A percentile compares a stretch with the other conserved stretches of the same genome.
phyloP scores from a whole-genome alignment of 2,329 filamentous ascomycete species.

The Epichloe gansuensis region DNA sequence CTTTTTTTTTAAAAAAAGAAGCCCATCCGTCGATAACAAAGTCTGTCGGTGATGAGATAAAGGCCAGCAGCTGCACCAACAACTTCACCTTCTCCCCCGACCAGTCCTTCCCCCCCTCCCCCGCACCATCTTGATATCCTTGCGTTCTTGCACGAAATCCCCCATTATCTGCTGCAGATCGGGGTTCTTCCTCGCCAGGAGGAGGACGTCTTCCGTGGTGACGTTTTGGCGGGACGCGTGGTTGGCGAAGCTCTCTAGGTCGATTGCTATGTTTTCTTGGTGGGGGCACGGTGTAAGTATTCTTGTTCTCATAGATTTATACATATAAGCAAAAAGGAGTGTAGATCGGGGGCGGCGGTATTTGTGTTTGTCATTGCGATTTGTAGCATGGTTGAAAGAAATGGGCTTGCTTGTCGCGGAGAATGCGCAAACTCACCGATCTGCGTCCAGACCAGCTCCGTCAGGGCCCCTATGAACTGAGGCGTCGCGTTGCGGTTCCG shows the following conservation, averaged over 20 bases:
- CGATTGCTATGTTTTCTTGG: conserved; percentile 41
- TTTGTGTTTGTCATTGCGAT: neutral
- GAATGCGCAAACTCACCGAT: conserved; percentile 47
- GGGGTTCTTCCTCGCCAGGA: conserved; percentile 77
- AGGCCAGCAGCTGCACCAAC: too few relatives aligned
- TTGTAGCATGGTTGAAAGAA: too few relatives aligned
- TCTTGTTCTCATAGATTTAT: neutral
- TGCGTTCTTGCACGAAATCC: conserved; percentile 50
- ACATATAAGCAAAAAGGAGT: too few relatives aligned
- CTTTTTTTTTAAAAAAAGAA: too few relatives aligned
- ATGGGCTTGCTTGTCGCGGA: too few relatives aligned
- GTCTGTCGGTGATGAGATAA: too few relatives aligned
- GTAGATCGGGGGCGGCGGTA: neutral
- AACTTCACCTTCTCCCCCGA: neutral
- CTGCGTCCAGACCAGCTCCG: conserved; percentile 77
- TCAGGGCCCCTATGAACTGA: conserved; percentile 77
- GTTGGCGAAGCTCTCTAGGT: conserved; percentile 45
- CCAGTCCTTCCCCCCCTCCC: conserved; percentile 18
- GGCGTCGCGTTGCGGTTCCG: conserved; percentile 70
- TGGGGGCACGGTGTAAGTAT: neutral
- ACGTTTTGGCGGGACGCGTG: conserved; percentile 75
- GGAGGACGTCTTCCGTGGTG: conserved; percentile 73
- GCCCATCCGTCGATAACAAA: too few relatives aligned
- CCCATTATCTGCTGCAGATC: conserved; percentile 67
- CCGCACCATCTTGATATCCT: conserved; percentile 19